Conservation (phyloP, 208 protist genomes). For the Acanthamoeba triangularis region DNA sequence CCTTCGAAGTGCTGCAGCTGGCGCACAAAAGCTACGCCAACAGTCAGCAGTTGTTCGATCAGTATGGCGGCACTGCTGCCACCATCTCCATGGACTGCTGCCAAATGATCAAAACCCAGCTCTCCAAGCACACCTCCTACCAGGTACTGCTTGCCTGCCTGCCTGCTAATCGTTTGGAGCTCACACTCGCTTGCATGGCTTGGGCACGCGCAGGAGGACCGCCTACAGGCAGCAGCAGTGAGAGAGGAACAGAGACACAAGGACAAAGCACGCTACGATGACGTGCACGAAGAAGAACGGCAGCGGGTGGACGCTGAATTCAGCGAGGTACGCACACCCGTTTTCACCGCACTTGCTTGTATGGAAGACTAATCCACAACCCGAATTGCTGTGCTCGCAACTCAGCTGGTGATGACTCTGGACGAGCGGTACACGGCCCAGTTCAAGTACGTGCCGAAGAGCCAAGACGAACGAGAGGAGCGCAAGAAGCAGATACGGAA, state of each 20-base stretch:
- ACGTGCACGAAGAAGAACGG: not conserved
- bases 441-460: not conserved
- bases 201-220: not conserved
- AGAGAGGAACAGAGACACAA: not conserved
- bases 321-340: not conserved
- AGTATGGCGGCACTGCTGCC: not conserved
- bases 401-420: slow-evolving; percentile 12
- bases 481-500: slow-evolving; percentile 1
- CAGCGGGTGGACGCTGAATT: not conserved
- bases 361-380: too few relatives aligned
- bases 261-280: not conserved
- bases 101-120: slow-evolving; percentile 14
- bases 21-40: slow-evolving; percentile 32
- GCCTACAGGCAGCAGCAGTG: not conserved
- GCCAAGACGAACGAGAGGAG: not conserved
- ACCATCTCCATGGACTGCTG: not conserved
- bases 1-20: slow-evolving; percentile 19
- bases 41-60: slow-evolving; percentile 31
- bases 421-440: not conserved
- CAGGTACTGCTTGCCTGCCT: not conserved
- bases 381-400: not conserved
- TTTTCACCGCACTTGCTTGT: too few relatives aligned
- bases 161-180: not conserved
- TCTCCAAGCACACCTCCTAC: slow-evolving; percentile 32
- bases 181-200: not conserved